These are phyloP conservation scores for Moniliella sp. DNA, from an alignment of 1,284 basidiomycete genomes.

Conservation along the genomic window DNA sequence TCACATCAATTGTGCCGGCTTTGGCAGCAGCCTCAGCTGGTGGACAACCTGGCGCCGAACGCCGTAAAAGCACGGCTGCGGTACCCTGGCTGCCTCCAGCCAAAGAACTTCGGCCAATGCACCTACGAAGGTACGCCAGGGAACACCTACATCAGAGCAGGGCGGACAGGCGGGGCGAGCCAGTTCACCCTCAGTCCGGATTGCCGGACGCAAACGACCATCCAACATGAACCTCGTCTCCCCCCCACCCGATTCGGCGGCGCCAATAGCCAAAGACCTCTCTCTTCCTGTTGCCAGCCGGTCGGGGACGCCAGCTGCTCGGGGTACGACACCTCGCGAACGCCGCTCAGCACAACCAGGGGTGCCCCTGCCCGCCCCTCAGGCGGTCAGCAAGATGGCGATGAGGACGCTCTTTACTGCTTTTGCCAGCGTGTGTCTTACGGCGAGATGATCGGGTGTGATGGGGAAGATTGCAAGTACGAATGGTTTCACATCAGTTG, in stretches of 20 bases:
- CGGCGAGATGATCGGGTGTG: slow-evolving; percentile 19
- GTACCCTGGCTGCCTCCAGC: not conserved
- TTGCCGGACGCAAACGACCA: too few species aligned
- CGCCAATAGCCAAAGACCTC: not conserved
- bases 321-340: not conserved
- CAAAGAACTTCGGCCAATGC: not conserved
- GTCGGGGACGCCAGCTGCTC: not conserved
- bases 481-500: slow-evolving; percentile 34
- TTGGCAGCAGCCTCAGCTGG: not conserved
- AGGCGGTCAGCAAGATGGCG: not conserved
- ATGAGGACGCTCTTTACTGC: slow-evolving; percentile 28
- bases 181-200: too few species aligned
- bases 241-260: not conserved
- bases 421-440: slow-evolving; percentile 30
- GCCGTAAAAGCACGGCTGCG: not conserved
- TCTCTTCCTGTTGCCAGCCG: not conserved
- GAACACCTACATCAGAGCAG: too few species aligned
- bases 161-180: too few species aligned
- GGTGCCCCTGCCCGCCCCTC: too few species aligned
- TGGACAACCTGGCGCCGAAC: not conserved
- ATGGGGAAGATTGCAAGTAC: slow-evolving; percentile 17
- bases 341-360: not conserved
- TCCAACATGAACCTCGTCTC: too few species aligned
- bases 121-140: too few species aligned
- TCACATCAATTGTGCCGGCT: not conserved